Evolutionary conservation across 2,329 filamentous ascomycete species (phyloP).

Genomic region (Parafenestella ontariensis): DNA sequence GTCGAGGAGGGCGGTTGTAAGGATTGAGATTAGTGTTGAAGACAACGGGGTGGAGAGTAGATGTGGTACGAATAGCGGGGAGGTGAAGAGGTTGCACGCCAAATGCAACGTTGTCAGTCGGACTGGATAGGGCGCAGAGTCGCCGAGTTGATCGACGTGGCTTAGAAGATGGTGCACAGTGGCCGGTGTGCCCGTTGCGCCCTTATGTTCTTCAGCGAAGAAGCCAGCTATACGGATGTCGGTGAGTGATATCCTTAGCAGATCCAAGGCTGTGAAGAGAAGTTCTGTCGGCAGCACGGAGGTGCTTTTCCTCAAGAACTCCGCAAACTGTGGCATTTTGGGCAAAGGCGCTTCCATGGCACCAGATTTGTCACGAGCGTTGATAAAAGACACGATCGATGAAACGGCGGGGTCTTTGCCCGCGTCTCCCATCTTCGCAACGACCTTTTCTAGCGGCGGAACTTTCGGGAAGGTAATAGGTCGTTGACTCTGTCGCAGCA

Average conservation of each 20-base stretch:
- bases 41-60: constrained; percentile 61
- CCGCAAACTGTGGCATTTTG: constrained; percentile 69
- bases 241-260: constrained; percentile 77
- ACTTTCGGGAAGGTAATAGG: constrained; percentile 80
- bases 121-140: constrained; percentile 75
- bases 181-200: constrained; percentile 56
- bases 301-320: constrained; percentile 65
- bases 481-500: constrained; percentile 68
- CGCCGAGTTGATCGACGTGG: constrained; percentile 61
- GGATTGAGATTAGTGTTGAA: constrained; percentile 68
- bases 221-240: constrained; percentile 82
- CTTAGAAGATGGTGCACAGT: constrained; percentile 65
- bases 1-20: constrained; percentile 81
- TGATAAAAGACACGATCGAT: constrained; percentile 74
- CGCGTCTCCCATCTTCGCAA: constrained; percentile 74
- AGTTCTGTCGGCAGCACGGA: constrained; percentile 65
- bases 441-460: constrained; percentile 82
- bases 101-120: constrained; percentile 85
- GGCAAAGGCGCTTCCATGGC: constrained; percentile 74
- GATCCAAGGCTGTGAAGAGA: constrained; percentile 84
- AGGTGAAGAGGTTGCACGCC: constrained; percentile 83
- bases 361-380: constrained; percentile 63
- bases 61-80: constrained; percentile 71
- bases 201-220: constrained; percentile 74
- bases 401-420: constrained; percentile 68